Percentiles rank a stretch among this genome's conserved stretches.
phyloP scores from a whole-genome alignment of 1,139 yeast species.

The Suhomyces bokatorum region DNA sequence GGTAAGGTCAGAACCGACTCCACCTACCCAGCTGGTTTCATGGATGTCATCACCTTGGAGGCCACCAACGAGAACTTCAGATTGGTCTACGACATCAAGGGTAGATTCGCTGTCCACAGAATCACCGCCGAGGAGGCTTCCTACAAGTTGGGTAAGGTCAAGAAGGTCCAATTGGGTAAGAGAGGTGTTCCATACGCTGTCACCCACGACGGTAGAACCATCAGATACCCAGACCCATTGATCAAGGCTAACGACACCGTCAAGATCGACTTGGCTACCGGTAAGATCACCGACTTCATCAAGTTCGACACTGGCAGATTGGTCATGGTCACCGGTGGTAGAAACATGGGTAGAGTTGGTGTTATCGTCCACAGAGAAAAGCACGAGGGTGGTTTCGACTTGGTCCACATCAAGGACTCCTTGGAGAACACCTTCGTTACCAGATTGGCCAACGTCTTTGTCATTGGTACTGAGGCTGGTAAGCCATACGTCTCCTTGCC shows the following conservation, averaged over 20 bases:
- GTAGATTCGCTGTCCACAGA: slow-evolving; percentile 99
- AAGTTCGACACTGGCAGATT: slow-evolving; percentile 95
- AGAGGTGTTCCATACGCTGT: slow-evolving; percentile 97
- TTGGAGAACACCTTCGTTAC: slow-evolving; percentile 98
- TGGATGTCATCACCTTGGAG: slow-evolving; percentile 96
- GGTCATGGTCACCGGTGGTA: slow-evolving; percentile 99
- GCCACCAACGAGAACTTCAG: slow-evolving; percentile 99
- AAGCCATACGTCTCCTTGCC: slow-evolving; percentile 97
- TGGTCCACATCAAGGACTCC: slow-evolving; percentile 97
- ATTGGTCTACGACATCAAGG: slow-evolving; percentile 96
- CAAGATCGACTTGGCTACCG: slow-evolving; percentile 92
- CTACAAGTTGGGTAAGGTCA: slow-evolving; percentile 97
- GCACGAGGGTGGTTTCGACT: slow-evolving; percentile 99
- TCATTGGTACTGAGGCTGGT: slow-evolving; percentile 91
- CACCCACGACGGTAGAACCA: slow-evolving; percentile 99
- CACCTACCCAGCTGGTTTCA: slow-evolving; percentile 99
- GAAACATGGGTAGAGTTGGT: slow-evolving; percentile 99
- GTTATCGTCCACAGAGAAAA: slow-evolving; percentile 96
- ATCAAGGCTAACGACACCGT: slow-evolving; percentile 97
- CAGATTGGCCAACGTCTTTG: slow-evolving; percentile 95
- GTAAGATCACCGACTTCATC: slow-evolving; percentile 88
- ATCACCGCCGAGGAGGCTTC: slow-evolving; percentile 97
- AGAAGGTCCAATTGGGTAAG: slow-evolving; percentile 97
- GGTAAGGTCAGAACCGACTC: slow-evolving; percentile 99
- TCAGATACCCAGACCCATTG: slow-evolving; percentile 98